phyloP scores from a whole-genome alignment of 2,329 filamentous ascomycete genomes.

The Pseudocercospora macadamiae region DNA sequence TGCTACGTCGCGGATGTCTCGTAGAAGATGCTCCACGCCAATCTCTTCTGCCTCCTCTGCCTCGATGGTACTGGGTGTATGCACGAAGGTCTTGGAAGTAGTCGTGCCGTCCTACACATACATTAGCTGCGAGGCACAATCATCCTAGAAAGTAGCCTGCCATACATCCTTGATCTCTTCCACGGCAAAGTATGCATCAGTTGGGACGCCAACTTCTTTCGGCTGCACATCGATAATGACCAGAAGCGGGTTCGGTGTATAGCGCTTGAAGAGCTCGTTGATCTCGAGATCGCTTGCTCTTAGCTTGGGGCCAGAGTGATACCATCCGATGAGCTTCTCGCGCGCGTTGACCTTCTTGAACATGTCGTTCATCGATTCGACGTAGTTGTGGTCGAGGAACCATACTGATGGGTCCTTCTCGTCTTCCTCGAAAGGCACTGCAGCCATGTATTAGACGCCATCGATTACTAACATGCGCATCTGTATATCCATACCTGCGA shows the following conservation, averaged over 20 bases:
- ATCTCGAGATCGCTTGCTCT: conserved; percentile 96
- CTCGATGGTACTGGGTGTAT: conserved; percentile 97
- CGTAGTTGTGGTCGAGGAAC: conserved; percentile 99
- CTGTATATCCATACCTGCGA: conserved; percentile 68
- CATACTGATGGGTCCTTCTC: conserved; percentile 98
- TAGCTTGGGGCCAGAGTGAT: conserved; percentile 96
- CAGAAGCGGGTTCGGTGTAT: conserved; percentile 92
- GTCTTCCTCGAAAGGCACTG: conserved; percentile 98
- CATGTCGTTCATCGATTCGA: conserved; percentile 99
- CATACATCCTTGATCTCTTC: conserved; percentile 97
- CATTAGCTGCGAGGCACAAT: conserved; percentile 27
- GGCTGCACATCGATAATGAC: conserved; percentile 99
- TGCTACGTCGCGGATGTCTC: conserved; percentile 96
- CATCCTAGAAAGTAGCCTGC: conserved; percentile 4
- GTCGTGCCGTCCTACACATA: conserved; percentile 83
- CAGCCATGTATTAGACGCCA: conserved; percentile 13
- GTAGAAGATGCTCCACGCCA: conserved; percentile 93
- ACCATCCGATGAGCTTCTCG: conserved; percentile 99
- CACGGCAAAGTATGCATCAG: conserved; percentile 97
- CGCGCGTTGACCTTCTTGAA: conserved; percentile 99
- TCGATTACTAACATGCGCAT: conserved; percentile 5
- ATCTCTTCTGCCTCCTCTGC: conserved; percentile 99
- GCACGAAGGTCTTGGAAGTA: conserved; percentile 95
- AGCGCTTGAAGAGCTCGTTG: conserved; percentile 99
- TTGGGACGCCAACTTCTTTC: conserved; percentile 95